Evolutionary conservation across 306 rosid genomes (phyloP), one percentile per base, ranked within the genome.

Genomic region (Luffa acutangula): DNA sequence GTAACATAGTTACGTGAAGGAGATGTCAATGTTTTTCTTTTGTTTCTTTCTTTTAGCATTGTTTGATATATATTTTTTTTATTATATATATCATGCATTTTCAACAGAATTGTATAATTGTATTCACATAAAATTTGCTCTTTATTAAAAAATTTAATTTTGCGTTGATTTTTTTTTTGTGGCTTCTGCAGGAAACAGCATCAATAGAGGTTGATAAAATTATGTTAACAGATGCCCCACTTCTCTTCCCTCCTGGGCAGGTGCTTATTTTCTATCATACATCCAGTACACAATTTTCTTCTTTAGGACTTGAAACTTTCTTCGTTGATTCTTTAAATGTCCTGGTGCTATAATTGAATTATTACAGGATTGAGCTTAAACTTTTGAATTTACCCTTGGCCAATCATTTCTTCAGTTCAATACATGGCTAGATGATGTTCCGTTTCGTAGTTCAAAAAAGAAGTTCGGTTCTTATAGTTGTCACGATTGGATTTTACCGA

Each of bases 201-300:
- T 85, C 75, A 65, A 70, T 66, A 82, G 97, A 91, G 81, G 89
- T 93, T 79, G 97, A 93, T 86, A 95, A 93, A 83, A 90, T 90
- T 87, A 93, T 95, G 98, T 94, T 95, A 53, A 95, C 99, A 9
- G 97, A 95, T 85, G 94, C 94, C 74, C 98, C 97, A 51, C 97
- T 93, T 85, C 81, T 93, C 75, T 95, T 95, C 85, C 96, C 97
- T 67, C 98, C 99, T 1, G 96, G 97, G 77, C 99, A 93, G 98
- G 97, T 93, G 85, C 48, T 72, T 56, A 73, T 83, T 58, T 66
- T 39, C 20, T 20, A 37, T 80, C 14, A 17, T 75, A 83, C 60
- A 18, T 2, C 62, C 12, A 7, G 46, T 41, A 60, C 18, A n/a
- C 21, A 49, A 3, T 31, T 25, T 41, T 21, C 57, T 43, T 60